phyloP scores from a whole-genome alignment of 495 filamentous ascomycete genomes.

The Penicillium daleae region DNA sequence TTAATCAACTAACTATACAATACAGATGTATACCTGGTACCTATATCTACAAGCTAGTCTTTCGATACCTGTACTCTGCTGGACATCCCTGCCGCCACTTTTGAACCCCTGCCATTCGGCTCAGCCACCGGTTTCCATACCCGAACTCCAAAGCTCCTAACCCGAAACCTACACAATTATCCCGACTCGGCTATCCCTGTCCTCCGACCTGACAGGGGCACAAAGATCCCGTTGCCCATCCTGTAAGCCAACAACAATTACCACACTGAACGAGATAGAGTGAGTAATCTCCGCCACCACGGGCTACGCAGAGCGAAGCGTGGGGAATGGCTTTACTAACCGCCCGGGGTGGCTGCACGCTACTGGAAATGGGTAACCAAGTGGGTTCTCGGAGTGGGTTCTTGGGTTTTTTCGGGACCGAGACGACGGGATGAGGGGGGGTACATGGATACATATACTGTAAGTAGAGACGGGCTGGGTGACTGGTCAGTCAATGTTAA shows the following conservation, averaged over 20 bases:
- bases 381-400: neutral
- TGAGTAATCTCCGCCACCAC: constrained; percentile 2
- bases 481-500: neutral
- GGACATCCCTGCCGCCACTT: neutral
- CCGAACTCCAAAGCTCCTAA: neutral
- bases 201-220: neutral
- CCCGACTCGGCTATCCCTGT: neutral
- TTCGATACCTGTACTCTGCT: neutral
- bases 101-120: neutral
- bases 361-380: neutral
- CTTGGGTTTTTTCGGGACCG: neutral
- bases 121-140: neutral
- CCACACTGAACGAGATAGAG: neutral
- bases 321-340: neutral
- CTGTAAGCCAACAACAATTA: neutral
- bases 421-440: neutral
- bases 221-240: neutral
- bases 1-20: neutral
- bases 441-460: no score
- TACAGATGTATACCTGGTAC: neutral
- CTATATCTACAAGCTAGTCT: neutral
- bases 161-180: neutral
- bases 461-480: neutral
- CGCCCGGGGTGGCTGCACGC: constrained; percentile 5
- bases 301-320: neutral